Conservation (phyloP, 2,329 filamentous ascomycete genomes). For the Neonectria magnoliae region DNA sequence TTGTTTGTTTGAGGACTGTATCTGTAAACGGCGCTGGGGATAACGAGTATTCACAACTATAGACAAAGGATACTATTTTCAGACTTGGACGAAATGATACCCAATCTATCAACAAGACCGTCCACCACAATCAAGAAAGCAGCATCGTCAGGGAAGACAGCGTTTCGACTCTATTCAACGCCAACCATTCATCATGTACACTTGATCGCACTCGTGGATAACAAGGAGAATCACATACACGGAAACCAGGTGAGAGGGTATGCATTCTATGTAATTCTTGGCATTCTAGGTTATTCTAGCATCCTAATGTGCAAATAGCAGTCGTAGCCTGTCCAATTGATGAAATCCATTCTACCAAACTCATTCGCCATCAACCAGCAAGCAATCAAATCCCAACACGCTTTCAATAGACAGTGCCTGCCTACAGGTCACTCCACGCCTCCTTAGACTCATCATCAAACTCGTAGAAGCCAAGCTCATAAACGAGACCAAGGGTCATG, state of each 20-base stretch:
- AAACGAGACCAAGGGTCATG: constrained; percentile 83
- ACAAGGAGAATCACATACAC: background rate
- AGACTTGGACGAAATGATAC: constrained; percentile 21
- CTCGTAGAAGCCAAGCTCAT: constrained; percentile 83
- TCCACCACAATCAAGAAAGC: no score
- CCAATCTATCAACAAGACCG: background rate
- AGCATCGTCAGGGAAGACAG: background rate
- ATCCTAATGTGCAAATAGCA: background rate
- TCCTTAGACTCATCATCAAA: constrained; percentile 60
- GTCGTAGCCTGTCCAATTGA: background rate
- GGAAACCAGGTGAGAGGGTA: background rate
- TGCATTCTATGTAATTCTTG: constrained; percentile 1
- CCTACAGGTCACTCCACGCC: constrained; percentile 50
- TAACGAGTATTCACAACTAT: constrained; percentile 15
- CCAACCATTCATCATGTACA: background rate
- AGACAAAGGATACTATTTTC: constrained; percentile 31
- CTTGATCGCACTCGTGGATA: background rate
- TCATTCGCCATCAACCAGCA: constrained; percentile 5
- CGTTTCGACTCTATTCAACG: background rate
- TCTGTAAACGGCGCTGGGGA: constrained; percentile 29
- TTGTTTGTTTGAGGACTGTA: constrained; percentile 14
- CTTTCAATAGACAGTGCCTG: background rate
- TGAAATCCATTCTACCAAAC: constrained; percentile 6
- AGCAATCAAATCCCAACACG: background rate
- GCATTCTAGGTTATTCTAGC: background rate